Base-by-base conservation (phyloP, 371 early-diverging fungal species). In the Mortierella sp. region DNA sequence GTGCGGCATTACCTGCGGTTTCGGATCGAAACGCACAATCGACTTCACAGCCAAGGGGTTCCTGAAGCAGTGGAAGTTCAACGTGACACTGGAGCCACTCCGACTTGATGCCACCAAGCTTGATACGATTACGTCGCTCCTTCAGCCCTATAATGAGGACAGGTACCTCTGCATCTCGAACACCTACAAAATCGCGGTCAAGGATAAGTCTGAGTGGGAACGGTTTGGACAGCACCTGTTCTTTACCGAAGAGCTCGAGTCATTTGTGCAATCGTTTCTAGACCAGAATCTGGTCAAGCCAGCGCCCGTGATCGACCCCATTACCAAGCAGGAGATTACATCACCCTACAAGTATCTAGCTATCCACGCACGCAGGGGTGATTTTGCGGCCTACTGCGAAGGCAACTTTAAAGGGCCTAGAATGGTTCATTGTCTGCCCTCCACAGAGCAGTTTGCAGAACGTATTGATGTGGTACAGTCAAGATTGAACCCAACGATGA, bases 11-110 rank as follows among this genome's bases (percentile, higher is more conserved):
- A 70, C 70, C 31, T 76, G 78, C 14, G 78, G 78, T n/a, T 76
- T 76, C 26, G 78, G 78, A 8, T 76, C 78, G 7, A 64, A 70
- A 24, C 56, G 78, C 21, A 61, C 64, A 9, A 65, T 76, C 27
- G 78, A 76, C 50, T 76, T 76, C 48, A 76, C 78, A 0, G 78
- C 78, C 65, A 76, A 76, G 51, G 70, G 78, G 7, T 76, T 76
- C 50, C 49, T 76, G 53, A 76, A 70, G 44, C 78, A 76, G 37
- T 76, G 66, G 70, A 70, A 70, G 50, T 50, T 76, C 39, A 60
- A 65, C 39, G 57, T 58, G n/a, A 61, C 70, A 2, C 48, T 76
- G 23, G 48, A 39, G 9, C 41, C 53, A 0, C 34, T 76, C n/a
- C 14, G 23, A 12, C 11, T 14, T 6, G 78, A 76, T 19, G 58